Conservation (phyloP, 108 stramenopile genomes). For the Fistulifera solaris region DNA sequence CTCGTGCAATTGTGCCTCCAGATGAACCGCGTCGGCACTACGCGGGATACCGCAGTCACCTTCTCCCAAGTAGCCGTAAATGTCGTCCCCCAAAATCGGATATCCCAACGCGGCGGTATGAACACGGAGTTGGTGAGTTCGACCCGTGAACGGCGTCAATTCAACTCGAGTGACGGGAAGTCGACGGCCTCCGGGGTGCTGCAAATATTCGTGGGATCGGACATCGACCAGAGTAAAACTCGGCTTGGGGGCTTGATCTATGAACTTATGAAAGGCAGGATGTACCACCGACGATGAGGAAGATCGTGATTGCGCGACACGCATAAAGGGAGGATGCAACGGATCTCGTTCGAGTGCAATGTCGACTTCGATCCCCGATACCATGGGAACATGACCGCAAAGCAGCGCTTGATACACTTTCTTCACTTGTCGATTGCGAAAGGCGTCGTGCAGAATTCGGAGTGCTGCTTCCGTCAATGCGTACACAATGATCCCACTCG, state of each 20-base stretch:
- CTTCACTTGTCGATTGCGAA: slow-evolving; percentile 48
- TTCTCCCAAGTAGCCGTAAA: slow-evolving; percentile 68
- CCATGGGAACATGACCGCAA: slow-evolving; percentile 44
- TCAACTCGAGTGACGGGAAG: slow-evolving; percentile 54
- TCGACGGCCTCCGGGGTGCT: slow-evolving; percentile 19
- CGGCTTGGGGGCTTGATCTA: slow-evolving; percentile 36
- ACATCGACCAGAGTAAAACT: slow-evolving; percentile 59
- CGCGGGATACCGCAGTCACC: slow-evolving; percentile 32
- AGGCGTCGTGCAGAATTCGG: slow-evolving; percentile 40
- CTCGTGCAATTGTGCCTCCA: slow-evolving; percentile 32
- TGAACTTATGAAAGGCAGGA: slow-evolving; percentile 55
- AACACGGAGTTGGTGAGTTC: slow-evolving; percentile 84
- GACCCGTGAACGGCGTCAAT: slow-evolving; percentile 55
- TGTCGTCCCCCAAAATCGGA: slow-evolving; percentile 77
- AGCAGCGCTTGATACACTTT: slow-evolving; percentile 69
- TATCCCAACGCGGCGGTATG: slow-evolving; percentile 81
- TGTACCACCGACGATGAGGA: slow-evolving; percentile 39
- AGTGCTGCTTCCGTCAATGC: slow-evolving; percentile 30
- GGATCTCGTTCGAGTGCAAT: slow-evolving; percentile 74
- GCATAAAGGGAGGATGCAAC: slow-evolving; percentile 73
- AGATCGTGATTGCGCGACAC: slow-evolving; percentile 56
- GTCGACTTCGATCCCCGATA: slow-evolving; percentile 25
- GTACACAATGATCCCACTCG: slow-evolving; percentile 69
- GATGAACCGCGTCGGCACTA: neutral
- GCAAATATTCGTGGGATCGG: slow-evolving; percentile 10